Conservation (phyloP, 805 yeast species). For the Myxozyma geophila region DNA sequence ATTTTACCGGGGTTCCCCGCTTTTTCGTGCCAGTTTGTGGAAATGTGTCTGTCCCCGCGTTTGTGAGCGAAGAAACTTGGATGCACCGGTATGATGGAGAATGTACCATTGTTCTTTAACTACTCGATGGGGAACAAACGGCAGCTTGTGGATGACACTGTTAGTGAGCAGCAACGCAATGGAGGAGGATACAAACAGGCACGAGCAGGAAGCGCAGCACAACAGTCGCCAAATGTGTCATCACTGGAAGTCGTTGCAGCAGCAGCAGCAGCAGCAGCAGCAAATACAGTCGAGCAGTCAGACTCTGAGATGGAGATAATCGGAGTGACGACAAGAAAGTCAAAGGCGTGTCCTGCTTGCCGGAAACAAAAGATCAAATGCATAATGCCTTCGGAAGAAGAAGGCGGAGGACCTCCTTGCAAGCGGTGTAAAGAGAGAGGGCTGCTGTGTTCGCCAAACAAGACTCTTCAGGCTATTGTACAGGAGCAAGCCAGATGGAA, state of each 20-base stretch:
- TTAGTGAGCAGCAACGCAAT: background rate
- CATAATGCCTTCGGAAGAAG: conserved; percentile 22
- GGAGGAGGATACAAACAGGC: background rate
- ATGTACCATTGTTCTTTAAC: background rate
- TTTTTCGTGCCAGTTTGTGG: background rate
- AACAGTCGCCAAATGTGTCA: background rate
- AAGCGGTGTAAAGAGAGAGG: conserved; percentile 26
- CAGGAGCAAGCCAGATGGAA: conserved; percentile 32
- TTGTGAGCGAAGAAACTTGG: background rate
- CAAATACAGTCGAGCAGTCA: background rate
- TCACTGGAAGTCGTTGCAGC: conserved; percentile 7
- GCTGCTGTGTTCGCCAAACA: conserved; percentile 26
- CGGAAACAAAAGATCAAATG: conserved; percentile 31
- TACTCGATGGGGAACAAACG: background rate
- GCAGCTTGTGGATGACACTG: background rate
- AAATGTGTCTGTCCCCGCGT: background rate
- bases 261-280: conserved; percentile 9
- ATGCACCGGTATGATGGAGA: background rate
- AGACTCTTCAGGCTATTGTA: conserved; percentile 22
- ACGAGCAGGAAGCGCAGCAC: background rate
- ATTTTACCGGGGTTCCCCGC: conserved; percentile 1
- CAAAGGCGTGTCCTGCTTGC: conserved; percentile 33
- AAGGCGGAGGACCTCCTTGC: conserved; percentile 29
- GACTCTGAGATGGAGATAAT: conserved; percentile 15
- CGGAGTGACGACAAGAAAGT: conserved; percentile 30